Conservation (phyloP, 306 rosid species). For the Macrotyloma uniflorum region DNA sequence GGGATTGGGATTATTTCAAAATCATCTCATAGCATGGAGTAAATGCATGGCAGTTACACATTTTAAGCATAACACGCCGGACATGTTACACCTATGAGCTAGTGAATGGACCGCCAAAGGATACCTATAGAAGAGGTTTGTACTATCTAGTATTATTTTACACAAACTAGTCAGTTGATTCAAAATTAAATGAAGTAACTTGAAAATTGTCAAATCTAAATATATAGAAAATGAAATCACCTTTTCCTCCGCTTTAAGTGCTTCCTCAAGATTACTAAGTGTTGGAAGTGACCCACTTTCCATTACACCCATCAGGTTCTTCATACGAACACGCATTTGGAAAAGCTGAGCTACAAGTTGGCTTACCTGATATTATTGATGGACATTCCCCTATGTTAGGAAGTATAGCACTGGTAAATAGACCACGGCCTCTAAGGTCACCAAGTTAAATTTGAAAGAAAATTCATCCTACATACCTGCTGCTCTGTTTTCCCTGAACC, state of each 20-base stretch:
- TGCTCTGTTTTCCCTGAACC: conserved; percentile 98
- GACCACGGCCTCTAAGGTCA: conserved; percentile 11
- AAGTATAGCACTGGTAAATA: conserved; percentile 22
- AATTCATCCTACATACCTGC: conserved; percentile 58
- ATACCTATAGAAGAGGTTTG: conserved; percentile 7
- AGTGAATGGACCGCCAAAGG: conserved; percentile 13
- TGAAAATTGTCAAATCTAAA: background rate
- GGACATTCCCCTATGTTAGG: conserved; percentile 27
- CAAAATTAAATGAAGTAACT: background rate
- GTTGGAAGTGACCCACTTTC: conserved; percentile 87
- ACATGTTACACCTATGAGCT: background rate
- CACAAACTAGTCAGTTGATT: background rate
- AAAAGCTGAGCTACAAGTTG: conserved; percentile 92
- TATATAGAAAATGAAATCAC: conserved; percentile 45
- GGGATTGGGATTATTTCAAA: background rate
- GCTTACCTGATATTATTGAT: conserved; percentile 65
- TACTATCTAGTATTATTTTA: background rate
- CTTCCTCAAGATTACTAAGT: conserved; percentile 84
- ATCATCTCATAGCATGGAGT: conserved; percentile 15
- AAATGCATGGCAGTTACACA: background rate
- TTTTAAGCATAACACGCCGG: background rate
- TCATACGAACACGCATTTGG: conserved; percentile 97
- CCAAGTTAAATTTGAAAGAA: conserved; percentile 19
- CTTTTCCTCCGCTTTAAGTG: conserved; percentile 88
- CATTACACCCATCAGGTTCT: conserved; percentile 92